Evolutionary conservation across 2,329 filamentous ascomycete species (phyloP).

Genomic region (Conoideocrella luteorostrata): DNA sequence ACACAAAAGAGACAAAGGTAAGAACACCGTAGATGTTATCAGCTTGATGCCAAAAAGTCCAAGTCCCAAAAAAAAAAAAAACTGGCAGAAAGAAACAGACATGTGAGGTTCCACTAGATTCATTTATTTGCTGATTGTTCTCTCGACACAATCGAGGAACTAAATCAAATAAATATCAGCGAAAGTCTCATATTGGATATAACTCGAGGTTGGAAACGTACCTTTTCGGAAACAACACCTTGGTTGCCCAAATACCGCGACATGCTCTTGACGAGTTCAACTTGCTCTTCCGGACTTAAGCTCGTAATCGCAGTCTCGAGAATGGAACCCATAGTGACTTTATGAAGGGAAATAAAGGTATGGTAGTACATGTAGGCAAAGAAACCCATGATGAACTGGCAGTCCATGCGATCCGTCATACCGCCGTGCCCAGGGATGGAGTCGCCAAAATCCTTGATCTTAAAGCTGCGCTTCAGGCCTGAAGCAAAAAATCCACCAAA

Average conservation of each 20-base stretch:
- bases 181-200: no score
- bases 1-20: no score
- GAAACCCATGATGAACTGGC: constrained; percentile 99
- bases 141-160: constrained; percentile 17
- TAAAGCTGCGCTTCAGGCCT: constrained; percentile 95
- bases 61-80: background rate
- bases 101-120: background rate
- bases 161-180: constrained; percentile 1
- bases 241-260: constrained; percentile 60
- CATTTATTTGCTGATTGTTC: constrained; percentile 9
- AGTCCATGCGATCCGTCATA: constrained; percentile 99
- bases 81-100: background rate
- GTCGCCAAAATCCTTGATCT: constrained; percentile 99
- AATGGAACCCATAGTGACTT: constrained; percentile 76
- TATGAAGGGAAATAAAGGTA: constrained; percentile 88
- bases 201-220: constrained; percentile 13
- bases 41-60: no score
- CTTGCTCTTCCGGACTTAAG: constrained; percentile 79
- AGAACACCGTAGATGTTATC: no score
- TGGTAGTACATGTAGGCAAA: constrained; percentile 99
- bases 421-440: constrained; percentile 96
- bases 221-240: constrained; percentile 34
- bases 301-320: constrained; percentile 89
- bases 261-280: constrained; percentile 67
- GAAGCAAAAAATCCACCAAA: constrained; percentile 99